Conservation (phyloP, 768 basidiomycete species). For the Mycena venus region DNA sequence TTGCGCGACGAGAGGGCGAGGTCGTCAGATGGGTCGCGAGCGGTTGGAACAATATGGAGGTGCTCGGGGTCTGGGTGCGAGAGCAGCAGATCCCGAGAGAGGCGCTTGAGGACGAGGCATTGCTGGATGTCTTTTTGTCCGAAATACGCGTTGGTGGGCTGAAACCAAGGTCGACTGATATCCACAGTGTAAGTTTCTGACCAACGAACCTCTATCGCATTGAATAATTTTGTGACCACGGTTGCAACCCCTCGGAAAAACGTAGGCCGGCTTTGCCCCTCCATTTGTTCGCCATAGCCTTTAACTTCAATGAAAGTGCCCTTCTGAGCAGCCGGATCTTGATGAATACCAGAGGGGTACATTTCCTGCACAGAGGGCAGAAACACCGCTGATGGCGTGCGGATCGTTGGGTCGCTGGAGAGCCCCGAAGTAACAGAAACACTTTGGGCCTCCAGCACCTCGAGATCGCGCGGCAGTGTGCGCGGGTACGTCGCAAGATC, state of each 20-base stretch:
- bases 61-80: constrained; percentile 78
- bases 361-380: constrained; percentile 85
- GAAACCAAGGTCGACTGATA: constrained; percentile 7
- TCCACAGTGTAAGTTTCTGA: constrained; percentile 5
- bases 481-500: constrained; percentile 94
- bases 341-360: constrained; percentile 93
- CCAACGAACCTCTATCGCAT: constrained; percentile 82
- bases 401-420: constrained; percentile 35
- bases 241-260: constrained; percentile 98
- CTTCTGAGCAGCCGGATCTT: constrained; percentile 78
- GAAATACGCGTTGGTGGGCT: constrained; percentile 95
- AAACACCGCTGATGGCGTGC: constrained; percentile 80
- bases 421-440: constrained; percentile 35
- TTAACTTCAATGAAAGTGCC: constrained; percentile 95
- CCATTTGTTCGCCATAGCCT: constrained; percentile 94
- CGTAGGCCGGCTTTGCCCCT: constrained; percentile 86
- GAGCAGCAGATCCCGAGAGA: constrained; percentile 86
- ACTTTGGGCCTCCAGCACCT: constrained; percentile 61
- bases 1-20: constrained; percentile 95
- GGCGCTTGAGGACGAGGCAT: constrained; percentile 83
- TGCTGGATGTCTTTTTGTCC: constrained; percentile 99
- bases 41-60: constrained; percentile 91
- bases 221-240: constrained; percentile 95
- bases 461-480: constrained; percentile 83
- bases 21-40: constrained; percentile 71